Evolutionary conservation across 345 rosid species (phyloP).

Genomic region (Laguncularia racemosa): DNA sequence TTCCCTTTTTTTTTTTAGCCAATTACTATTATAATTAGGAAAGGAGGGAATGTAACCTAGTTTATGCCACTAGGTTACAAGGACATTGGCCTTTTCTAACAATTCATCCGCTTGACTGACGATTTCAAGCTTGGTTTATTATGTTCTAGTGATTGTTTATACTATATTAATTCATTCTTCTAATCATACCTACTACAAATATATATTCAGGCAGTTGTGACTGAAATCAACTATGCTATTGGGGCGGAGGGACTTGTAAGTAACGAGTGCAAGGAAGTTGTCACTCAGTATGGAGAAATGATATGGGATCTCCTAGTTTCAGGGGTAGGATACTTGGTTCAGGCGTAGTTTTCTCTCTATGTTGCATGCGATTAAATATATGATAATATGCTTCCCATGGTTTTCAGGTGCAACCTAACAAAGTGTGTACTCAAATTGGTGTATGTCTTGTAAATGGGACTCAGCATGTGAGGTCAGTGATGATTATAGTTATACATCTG

Average conservation of each 20-base stretch:
- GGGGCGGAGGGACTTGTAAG: conserved; percentile 67
- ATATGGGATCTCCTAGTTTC: conserved; percentile 68
- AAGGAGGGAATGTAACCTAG: too few relatives aligned
- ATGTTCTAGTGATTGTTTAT: too few relatives aligned
- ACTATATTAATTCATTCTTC: background rate
- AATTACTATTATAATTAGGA: too few relatives aligned
- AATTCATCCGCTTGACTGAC: background rate
- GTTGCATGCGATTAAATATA: background rate
- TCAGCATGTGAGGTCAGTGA: conserved; percentile 26
- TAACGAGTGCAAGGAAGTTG: conserved; percentile 60
- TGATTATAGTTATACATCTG: too few relatives aligned
- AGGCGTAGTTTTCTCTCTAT: background rate
- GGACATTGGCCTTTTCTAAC: too few relatives aligned
- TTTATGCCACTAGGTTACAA: too few relatives aligned
- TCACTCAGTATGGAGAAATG: conserved; percentile 57
- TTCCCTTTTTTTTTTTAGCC: background rate
- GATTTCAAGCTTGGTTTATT: background rate
- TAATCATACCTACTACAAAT: background rate
- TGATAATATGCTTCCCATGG: conserved; percentile 1
- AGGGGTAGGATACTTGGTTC: conserved; percentile 34
- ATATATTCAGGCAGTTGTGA: conserved; percentile 38
- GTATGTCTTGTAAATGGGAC: conserved; percentile 32
- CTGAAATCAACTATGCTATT: conserved; percentile 74
- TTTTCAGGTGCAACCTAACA: conserved; percentile 46
- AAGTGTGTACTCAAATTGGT: conserved; percentile 56